These are phyloP conservation scores for Parmelia sp. DNA, from an alignment of 495 filamentous ascomycete genomes.

Conservation along the genomic window DNA sequence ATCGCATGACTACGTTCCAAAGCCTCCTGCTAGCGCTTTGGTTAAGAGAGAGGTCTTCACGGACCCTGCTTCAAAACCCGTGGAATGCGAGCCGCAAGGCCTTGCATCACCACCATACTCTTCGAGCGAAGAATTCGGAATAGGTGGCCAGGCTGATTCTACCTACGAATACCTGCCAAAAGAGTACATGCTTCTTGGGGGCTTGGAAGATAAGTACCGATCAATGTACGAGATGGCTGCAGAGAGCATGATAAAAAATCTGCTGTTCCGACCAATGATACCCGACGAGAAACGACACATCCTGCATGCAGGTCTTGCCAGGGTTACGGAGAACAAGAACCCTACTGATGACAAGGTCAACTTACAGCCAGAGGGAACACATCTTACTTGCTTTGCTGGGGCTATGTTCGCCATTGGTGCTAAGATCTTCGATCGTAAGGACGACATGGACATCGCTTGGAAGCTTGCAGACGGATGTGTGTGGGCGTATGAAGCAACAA, in stretches of 20 bases:
- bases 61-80: constrained; percentile 6
- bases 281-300: constrained; percentile 61
- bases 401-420: constrained; percentile 91
- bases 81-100: constrained; percentile 50
- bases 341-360: neutral
- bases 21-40: neutral
- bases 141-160: constrained; percentile 84
- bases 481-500: constrained; percentile 80
- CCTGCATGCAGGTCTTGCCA: constrained; percentile 61
- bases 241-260: constrained; percentile 62
- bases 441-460: constrained; percentile 73
- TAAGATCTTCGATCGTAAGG: constrained; percentile 71
- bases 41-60: constrained; percentile 1
- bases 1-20: neutral
- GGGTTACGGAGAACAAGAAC: constrained; percentile 27
- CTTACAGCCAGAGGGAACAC: constrained; percentile 51
- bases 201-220: constrained; percentile 71
- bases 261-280: constrained; percentile 83
- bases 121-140: constrained; percentile 27
- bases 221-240: constrained; percentile 71
- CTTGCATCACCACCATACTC: constrained; percentile 35
- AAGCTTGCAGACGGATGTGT: constrained; percentile 89
- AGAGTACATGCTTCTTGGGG: constrained; percentile 68
- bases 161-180: constrained; percentile 96
- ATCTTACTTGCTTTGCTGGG: constrained; percentile 85